phyloP scores from a whole-genome alignment of 2,329 filamentous ascomycete species.

The Lasiodiplodia hormozganensis region DNA sequence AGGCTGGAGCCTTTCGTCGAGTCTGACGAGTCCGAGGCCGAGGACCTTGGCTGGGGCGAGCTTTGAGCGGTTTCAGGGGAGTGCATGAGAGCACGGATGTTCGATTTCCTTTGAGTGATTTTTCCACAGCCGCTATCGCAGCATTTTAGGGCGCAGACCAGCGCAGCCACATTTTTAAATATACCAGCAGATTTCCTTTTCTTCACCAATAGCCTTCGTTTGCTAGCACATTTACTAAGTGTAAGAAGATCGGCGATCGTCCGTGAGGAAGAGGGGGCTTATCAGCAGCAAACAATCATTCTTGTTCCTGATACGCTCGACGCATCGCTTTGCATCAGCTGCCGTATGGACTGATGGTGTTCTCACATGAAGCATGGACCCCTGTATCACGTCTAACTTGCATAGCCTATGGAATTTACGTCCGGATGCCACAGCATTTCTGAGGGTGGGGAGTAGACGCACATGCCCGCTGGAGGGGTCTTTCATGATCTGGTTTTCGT shows the following conservation, averaged over 20 bases:
- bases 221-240: neutral
- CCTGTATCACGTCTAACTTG: neutral
- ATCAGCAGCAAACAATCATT: conserved; percentile 8
- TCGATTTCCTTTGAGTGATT: neutral
- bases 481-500: neutral
- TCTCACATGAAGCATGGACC: conserved; percentile 10
- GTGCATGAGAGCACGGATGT: neutral
- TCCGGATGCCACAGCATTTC: neutral
- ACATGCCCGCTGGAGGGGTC: neutral
- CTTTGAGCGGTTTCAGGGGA: conserved; percentile 1
- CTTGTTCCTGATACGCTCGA: neutral
- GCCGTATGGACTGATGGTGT: neutral
- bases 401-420: neutral
- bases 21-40: conserved; percentile 29
- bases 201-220: conserved; percentile 4
- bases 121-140: neutral
- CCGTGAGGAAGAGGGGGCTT: conserved; percentile 2
- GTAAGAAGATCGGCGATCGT: conserved; percentile 15
- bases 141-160: neutral
- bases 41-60: conserved; percentile 23
- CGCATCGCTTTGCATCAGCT: neutral
- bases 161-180: conserved; percentile 1
- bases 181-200: conserved; percentile 12
- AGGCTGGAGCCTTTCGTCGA: conserved; percentile 48
- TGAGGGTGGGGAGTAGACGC: neutral